Evolutionary conservation across 306 rosid species (phyloP).

Genomic region (Erythrophleum fordii): DNA sequence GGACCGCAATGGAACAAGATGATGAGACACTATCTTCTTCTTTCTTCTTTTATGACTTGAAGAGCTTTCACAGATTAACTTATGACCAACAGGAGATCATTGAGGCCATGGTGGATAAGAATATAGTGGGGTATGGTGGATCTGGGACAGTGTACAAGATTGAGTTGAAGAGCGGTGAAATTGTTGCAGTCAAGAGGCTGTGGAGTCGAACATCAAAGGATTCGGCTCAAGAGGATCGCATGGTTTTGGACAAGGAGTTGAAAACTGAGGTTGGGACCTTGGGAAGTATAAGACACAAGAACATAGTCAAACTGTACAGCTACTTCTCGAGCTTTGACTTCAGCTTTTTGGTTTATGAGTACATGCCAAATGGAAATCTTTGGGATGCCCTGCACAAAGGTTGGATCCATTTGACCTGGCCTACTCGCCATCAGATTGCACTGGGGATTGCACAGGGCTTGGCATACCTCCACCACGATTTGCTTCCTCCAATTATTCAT

Average conservation of each 20-base stretch:
- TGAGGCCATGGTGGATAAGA: slow-evolving; percentile 63
- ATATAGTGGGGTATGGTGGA: slow-evolving; percentile 71
- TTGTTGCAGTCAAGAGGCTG: slow-evolving; percentile 63
- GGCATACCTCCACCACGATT: slow-evolving; percentile 76
- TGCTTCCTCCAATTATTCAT: slow-evolving; percentile 62
- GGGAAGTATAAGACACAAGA: slow-evolving; percentile 70
- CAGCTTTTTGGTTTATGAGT: slow-evolving; percentile 67
- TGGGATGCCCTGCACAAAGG: slow-evolving; percentile 77
- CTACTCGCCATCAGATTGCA: slow-evolving; percentile 65
- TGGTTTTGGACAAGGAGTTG: slow-evolving; percentile 48
- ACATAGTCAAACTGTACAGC: slow-evolving; percentile 64
- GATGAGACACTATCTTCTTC: slow-evolving; percentile 58
- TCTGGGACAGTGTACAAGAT: slow-evolving; percentile 72
- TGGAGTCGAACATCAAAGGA: slow-evolving; percentile 55
- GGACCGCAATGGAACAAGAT: slow-evolving; percentile 40
- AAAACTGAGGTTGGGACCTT: slow-evolving; percentile 72
- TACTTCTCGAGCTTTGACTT: slow-evolving; percentile 65
- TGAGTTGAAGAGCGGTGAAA: slow-evolving; percentile 55
- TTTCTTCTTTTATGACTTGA: slow-evolving; percentile 60
- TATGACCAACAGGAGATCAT: slow-evolving; percentile 59
- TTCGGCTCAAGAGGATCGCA: slow-evolving; percentile 43
- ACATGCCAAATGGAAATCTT: slow-evolving; percentile 71
- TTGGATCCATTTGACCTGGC: slow-evolving; percentile 62
- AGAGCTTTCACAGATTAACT: slow-evolving; percentile 62
- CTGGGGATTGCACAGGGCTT: slow-evolving; percentile 70